Evolutionary conservation across 2,329 filamentous ascomycete genomes (phyloP).

Genomic region (Salinomyces thailandicus): DNA sequence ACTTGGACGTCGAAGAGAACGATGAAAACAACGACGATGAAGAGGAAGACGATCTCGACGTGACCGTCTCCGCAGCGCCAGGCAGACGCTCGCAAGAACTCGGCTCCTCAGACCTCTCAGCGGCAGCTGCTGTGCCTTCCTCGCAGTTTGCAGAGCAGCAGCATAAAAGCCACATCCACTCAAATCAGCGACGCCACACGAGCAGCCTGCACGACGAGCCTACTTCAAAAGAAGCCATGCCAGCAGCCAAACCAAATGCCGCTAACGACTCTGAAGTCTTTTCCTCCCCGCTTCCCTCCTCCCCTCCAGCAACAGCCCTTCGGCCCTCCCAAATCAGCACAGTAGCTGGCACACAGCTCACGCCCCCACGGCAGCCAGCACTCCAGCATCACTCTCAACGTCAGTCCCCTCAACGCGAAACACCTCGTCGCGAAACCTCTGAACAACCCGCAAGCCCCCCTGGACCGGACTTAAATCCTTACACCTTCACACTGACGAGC

Average conservation of each 20-base stretch:
- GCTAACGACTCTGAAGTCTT: too few species aligned
- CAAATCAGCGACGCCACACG: too few species aligned
- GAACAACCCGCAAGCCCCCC: neutral
- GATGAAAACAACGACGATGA: too few species aligned
- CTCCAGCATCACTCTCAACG: neutral
- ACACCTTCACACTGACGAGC: neutral
- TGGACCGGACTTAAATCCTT: neutral
- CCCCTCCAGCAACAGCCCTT: slow-evolving; percentile 9
- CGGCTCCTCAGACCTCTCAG: neutral
- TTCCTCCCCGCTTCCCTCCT: too few species aligned
- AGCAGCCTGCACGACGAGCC: too few species aligned
- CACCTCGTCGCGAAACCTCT: neutral
- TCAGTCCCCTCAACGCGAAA: neutral
- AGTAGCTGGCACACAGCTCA: slow-evolving; percentile 11
- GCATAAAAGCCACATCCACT: too few species aligned
- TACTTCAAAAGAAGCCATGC: neutral
- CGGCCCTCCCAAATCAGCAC: slow-evolving; percentile 14
- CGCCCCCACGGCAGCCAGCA: slow-evolving; percentile 1
- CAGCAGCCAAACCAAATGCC: too few species aligned
- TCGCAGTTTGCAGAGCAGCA: neutral
- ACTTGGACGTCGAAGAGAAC: too few species aligned
- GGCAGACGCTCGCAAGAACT: neutral
- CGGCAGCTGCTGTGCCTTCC: neutral
- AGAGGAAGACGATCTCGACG: slow-evolving; percentile 2
- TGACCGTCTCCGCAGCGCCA: too few species aligned